These are phyloP conservation scores for Sugiyamaella grinbergsii DNA, from an alignment of 1,139 yeast genomes.

Conservation along the genomic window DNA sequence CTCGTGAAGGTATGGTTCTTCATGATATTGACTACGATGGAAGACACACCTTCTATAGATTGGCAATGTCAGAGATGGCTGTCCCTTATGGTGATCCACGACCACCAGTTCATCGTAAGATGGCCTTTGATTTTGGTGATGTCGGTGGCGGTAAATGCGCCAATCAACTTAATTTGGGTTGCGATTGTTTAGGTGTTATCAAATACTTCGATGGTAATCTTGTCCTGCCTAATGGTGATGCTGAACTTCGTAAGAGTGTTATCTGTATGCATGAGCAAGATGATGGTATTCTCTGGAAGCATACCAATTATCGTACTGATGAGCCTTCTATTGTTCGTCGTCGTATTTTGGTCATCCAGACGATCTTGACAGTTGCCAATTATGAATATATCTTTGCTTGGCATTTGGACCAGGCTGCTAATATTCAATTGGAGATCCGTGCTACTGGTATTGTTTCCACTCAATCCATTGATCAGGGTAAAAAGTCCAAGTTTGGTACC, in stretches of 20 bases:
- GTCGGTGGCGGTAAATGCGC: slow-evolving; percentile 85
- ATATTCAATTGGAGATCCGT: slow-evolving; percentile 78
- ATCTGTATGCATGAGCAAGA: slow-evolving; percentile 92
- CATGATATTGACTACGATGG: slow-evolving; percentile 81
- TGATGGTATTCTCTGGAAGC: slow-evolving; percentile 78
- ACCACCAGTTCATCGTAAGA: slow-evolving; percentile 88
- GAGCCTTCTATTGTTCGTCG: slow-evolving; percentile 78
- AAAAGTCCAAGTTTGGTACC: slow-evolving; percentile 80
- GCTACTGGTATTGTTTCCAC: slow-evolving; percentile 75
- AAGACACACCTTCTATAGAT: slow-evolving; percentile 75
- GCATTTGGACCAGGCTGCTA: slow-evolving; percentile 81
- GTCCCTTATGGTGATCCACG: slow-evolving; percentile 93
- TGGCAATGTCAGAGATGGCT: slow-evolving; percentile 84
- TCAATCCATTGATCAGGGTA: slow-evolving; percentile 79
- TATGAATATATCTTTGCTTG: slow-evolving; percentile 81
- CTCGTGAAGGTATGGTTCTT: slow-evolving; percentile 82
- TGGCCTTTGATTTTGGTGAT: slow-evolving; percentile 91
- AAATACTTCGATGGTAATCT: slow-evolving; percentile 73
- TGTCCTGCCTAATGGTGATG: slow-evolving; percentile 64
- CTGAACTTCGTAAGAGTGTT: slow-evolving; percentile 66
- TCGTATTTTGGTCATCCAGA: slow-evolving; percentile 82
- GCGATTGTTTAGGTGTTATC: slow-evolving; percentile 88
- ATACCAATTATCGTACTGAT: slow-evolving; percentile 78
- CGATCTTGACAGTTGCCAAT: slow-evolving; percentile 87
- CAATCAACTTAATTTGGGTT: slow-evolving; percentile 73